Evolutionary conservation across 345 rosid genomes (phyloP).

Genomic region (Limnanthes douglasii): DNA sequence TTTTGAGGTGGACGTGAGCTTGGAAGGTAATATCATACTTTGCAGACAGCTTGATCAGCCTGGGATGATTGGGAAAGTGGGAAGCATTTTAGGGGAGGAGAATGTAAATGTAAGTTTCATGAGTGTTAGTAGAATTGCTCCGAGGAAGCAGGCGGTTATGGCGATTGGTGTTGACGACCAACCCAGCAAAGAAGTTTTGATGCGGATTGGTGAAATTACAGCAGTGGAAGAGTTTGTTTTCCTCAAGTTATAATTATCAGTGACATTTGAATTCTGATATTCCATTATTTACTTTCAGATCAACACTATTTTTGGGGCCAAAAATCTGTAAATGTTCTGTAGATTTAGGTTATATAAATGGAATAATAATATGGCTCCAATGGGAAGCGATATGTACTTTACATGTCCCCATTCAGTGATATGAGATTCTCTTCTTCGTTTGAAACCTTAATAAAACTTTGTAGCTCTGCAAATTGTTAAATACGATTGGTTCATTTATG

Average conservation of each 20-base stretch:
- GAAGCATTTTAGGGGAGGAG: constrained; percentile 38
- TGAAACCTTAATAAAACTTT: too few species aligned
- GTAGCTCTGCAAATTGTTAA: too few species aligned
- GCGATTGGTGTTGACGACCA: constrained; percentile 65
- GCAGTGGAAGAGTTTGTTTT: constrained; percentile 54
- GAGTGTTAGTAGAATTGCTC: constrained; percentile 51
- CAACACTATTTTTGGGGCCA: too few species aligned
- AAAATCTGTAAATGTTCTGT: too few species aligned
- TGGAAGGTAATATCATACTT: constrained; percentile 59
- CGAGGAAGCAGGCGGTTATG: constrained; percentile 50
- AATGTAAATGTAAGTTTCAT: constrained; percentile 57
- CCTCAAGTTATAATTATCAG: constrained; percentile 26
- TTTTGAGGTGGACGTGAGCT: constrained; percentile 56
- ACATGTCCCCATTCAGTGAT: too few species aligned
- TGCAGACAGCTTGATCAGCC: constrained; percentile 68
- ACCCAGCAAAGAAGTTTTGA: constrained; percentile 30
- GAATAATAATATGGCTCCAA: too few species aligned
- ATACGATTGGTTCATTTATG: too few species aligned
- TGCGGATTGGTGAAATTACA: constrained; percentile 32
- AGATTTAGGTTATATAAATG: too few species aligned
- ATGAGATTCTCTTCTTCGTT: too few species aligned
- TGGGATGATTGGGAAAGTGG: constrained; percentile 54
- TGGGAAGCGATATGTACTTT: too few species aligned
- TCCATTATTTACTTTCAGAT: too few species aligned
- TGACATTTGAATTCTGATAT: too few species aligned